These are phyloP conservation scores for Coleophoma eucalyptorum DNA, from an alignment of 2,329 filamentous ascomycete genomes.

Conservation along the genomic window DNA sequence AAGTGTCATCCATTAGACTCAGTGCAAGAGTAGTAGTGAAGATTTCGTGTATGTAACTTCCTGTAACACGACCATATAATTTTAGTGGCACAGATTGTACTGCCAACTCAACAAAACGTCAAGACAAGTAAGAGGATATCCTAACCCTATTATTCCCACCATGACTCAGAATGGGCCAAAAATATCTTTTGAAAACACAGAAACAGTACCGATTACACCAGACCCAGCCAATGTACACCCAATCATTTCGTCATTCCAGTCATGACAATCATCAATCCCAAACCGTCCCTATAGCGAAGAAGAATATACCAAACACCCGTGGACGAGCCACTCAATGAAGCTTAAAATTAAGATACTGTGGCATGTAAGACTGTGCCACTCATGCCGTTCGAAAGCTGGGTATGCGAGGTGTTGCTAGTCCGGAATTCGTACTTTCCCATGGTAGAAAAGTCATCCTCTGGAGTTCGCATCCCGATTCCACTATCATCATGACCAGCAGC, in stretches of 20 bases:
- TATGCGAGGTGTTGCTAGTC: constrained; percentile 15
- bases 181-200: background rate
- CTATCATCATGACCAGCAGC: constrained; percentile 64
- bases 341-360: constrained; percentile 10
- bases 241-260: constrained; percentile 11
- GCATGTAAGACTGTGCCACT: constrained; percentile 13
- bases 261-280: constrained; percentile 8
- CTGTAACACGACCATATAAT: too few relatives aligned
- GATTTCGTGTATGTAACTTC: too few relatives aligned
- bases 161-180: too few relatives aligned
- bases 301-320: constrained; percentile 8
- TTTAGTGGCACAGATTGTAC: too few relatives aligned
- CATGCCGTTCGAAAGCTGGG: constrained; percentile 14
- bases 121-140: constrained; percentile 2
- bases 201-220: constrained; percentile 5
- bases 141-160: constrained; percentile 1
- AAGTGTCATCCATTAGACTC: too few relatives aligned
- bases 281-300: constrained; percentile 14
- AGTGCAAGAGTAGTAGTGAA: too few relatives aligned
- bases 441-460: constrained; percentile 58
- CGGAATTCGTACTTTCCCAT: constrained; percentile 54
- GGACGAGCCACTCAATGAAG: constrained; percentile 4
- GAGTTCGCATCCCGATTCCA: constrained; percentile 67
- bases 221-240: constrained; percentile 9
- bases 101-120: background rate